Evolutionary conservation across 495 filamentous ascomycete species (phyloP), one percentile per base, ranked within the genome.

Genomic region (Daldinia vernicosa): DNA sequence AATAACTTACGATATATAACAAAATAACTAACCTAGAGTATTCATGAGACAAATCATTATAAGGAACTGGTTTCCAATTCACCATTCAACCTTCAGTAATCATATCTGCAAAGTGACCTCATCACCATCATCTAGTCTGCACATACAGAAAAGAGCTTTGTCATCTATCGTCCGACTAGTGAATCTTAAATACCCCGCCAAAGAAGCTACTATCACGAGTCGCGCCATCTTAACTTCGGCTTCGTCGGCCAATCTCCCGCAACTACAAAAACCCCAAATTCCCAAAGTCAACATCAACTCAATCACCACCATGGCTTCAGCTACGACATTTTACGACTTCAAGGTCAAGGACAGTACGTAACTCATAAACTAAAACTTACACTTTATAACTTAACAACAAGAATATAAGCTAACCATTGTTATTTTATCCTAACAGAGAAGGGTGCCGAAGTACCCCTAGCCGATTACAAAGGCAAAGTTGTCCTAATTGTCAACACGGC

Each of bases 401-500:
- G 27, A 24, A 14, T 22, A 59, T 59, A 32, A 32, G 6, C 60
- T 67, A 69, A 59, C 57, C 43, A 54, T 27, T 33, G 17, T 54
- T 3, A 30, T n/a, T 53, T 58, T 47, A 30, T 4, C 28, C 63
- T 4, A 74, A 76, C 79, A 95, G 93, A 95, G 76, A 92, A 89
- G 78, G 94, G 93, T 80, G 69, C 83, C 22, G 85, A 90, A 66
- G 91, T 89, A 77, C 83, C 88, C 61, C 87, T 98, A 75, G 71
- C 80, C 69, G 76, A 85, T 32, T 89, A 93, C 80, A 85, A 91
- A 66, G 92, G 91, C 84, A 98, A 98, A 79, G 94, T 98, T 78
- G 88, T 98, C 68, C 91, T 99, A 45, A 80, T 97, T 74, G 95
- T 98, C 81, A 99, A 99, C 87, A 97, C 93, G n/a, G 95, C 95